Conservation (phyloP, 176 grass and related monocot species). For the Triticum urartu region DNA sequence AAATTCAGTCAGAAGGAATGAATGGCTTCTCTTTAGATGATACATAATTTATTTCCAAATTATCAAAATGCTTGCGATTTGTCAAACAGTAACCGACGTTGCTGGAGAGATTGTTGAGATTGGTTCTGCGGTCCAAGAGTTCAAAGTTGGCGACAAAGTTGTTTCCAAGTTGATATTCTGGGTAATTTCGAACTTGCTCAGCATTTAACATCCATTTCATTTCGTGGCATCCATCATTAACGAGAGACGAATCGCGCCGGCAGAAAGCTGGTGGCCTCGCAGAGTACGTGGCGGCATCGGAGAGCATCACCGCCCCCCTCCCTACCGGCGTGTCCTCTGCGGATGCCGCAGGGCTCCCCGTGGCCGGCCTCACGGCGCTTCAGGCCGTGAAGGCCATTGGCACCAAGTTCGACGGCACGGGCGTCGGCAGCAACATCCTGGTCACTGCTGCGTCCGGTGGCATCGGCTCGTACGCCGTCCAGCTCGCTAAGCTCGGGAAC, state of each 20-base stretch:
- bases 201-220: background rate
- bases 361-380: conserved; percentile 35
- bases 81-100: conserved; percentile 35
- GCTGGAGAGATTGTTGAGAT: conserved; percentile 35
- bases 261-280: conserved; percentile 47
- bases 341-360: conserved; percentile 36
- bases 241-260: background rate
- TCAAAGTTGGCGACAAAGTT: conserved; percentile 29
- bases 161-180: conserved; percentile 22
- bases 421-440: background rate
- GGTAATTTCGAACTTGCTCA: background rate
- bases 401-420: conserved; percentile 2
- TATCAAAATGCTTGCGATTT: background rate
- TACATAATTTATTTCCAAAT: background rate
- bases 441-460: background rate
- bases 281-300: conserved; percentile 23
- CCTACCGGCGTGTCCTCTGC: conserved; percentile 21
- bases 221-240: background rate
- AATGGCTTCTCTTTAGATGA: background rate
- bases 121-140: conserved; percentile 28
- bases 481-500: conserved; percentile 28
- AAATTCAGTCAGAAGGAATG: background rate
- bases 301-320: background rate
- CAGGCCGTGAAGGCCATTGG: conserved; percentile 23
- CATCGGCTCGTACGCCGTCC: conserved; percentile 22